Evolutionary conservation across 2,329 filamentous ascomycete species (phyloP).

Genomic region (Scedosporium minutisporum): DNA sequence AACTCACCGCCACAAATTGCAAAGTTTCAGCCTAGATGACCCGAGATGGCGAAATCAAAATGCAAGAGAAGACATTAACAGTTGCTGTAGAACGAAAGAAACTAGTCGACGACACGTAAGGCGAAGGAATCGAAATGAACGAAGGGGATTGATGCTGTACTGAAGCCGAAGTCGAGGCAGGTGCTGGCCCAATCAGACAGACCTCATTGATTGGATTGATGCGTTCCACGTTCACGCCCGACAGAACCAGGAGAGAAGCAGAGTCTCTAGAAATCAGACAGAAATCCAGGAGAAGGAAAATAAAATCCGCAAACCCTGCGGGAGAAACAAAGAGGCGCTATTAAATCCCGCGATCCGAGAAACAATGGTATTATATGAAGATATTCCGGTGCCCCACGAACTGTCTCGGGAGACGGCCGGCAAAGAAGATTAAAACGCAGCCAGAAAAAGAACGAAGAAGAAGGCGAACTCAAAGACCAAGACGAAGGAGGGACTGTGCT

Average conservation of each 20-base stretch:
- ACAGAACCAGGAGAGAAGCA: too few species aligned
- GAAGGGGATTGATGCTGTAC: too few species aligned
- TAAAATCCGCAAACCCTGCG: neutral
- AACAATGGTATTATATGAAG: constrained; percentile 1
- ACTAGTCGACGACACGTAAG: neutral
- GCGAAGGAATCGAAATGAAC: neutral
- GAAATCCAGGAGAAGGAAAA: too few species aligned
- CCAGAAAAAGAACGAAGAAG: neutral
- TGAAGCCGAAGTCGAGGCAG: too few species aligned
- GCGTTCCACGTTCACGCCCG: too few species aligned
- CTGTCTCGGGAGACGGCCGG: neutral
- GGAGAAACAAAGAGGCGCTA: neutral
- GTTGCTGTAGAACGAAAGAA: neutral
- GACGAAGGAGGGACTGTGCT: neutral
- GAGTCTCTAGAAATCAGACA: too few species aligned
- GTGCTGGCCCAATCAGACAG: too few species aligned
- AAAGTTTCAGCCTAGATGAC: neutral
- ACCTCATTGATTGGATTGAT: too few species aligned
- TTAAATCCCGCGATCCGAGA: neutral
- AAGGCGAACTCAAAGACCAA: neutral
- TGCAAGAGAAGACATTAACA: neutral
- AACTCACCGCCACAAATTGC: neutral
- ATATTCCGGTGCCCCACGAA: neutral
- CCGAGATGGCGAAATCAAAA: neutral
- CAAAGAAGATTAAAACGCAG: neutral